A percentile compares a stretch with the other conserved stretches of the same genome.
These are phyloP conservation scores for Eurotiales sp. DNA, from an alignment of 2,329 filamentous ascomycete genomes.

Conservation along the genomic window DNA sequence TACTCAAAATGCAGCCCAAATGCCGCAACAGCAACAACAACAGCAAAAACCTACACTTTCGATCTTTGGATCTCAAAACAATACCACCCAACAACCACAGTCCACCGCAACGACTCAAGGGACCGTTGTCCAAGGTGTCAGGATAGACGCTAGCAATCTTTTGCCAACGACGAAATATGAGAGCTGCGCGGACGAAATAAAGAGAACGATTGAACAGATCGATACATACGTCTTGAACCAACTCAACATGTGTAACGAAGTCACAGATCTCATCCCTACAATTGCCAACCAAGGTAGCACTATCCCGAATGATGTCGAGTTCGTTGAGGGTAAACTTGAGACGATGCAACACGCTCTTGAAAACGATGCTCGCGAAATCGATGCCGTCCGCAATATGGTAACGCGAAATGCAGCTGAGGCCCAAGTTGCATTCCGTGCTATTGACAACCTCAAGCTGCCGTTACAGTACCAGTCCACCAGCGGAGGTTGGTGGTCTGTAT, in stretches of 20 bases:
- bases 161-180: slow-evolving; percentile 87
- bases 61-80: slow-evolving; percentile 35
- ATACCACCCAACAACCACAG: slow-evolving; percentile 27
- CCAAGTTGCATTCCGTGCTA: slow-evolving; percentile 66
- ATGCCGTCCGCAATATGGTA: slow-evolving; percentile 53
- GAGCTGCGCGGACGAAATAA: slow-evolving; percentile 78
- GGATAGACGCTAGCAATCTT: slow-evolving; percentile 74
- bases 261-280: slow-evolving; percentile 65
- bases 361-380: slow-evolving; percentile 60
- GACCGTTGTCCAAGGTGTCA: slow-evolving; percentile 61
- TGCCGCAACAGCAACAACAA: slow-evolving; percentile 35
- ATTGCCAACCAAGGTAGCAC: slow-evolving; percentile 62
- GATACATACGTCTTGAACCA: slow-evolving; percentile 78
- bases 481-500: slow-evolving; percentile 38
- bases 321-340: slow-evolving; percentile 59
- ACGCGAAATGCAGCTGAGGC: slow-evolving; percentile 67
- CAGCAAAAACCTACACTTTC: slow-evolving; percentile 48
- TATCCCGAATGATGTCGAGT: slow-evolving; percentile 63
- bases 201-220: slow-evolving; percentile 70
- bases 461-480: slow-evolving; percentile 55
- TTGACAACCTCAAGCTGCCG: slow-evolving; percentile 71
- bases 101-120: slow-evolving; percentile 30
- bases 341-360: slow-evolving; percentile 61
- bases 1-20: slow-evolving; percentile 18
- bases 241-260: slow-evolving; percentile 67